Percentiles rank a stretch among this genome's conserved stretches.
Evolutionary conservation across 805 yeast genomes (phyloP).

Genomic region (Metschnikowia baotianmanensis): DNA sequence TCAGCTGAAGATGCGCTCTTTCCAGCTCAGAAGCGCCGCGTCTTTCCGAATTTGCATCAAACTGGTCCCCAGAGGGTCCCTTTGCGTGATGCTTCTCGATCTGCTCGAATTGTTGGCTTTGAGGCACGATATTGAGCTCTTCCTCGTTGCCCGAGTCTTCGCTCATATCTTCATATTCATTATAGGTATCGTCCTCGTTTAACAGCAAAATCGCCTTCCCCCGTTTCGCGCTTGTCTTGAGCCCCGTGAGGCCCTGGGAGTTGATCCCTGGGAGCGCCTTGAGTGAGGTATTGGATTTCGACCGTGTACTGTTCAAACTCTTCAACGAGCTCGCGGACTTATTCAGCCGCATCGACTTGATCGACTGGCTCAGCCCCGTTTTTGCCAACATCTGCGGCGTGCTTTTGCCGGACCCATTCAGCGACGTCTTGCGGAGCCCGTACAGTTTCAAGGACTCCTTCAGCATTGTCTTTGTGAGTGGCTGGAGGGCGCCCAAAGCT

Average conservation of each 20-base stretch:
- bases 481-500: conserved; percentile 14
- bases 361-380: conserved; percentile 19
- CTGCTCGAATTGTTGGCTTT: not conserved
- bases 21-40: too few relatives aligned
- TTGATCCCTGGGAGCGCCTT: conserved; percentile 7
- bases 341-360: conserved; percentile 25
- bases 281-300: conserved; percentile 10
- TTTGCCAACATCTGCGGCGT: conserved; percentile 5
- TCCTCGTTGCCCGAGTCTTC: conserved; percentile 19
- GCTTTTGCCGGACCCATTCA: conserved; percentile 14
- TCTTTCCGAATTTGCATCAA: too few relatives aligned
- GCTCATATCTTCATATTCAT: conserved; percentile 37
- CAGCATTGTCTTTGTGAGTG: conserved; percentile 20
- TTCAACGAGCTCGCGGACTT: conserved; percentile 35
- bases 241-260: conserved; percentile 21
- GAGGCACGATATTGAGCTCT: not conserved
- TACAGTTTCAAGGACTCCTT: conserved; percentile 13
- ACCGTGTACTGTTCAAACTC: conserved; percentile 19
- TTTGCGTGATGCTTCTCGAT: not conserved
- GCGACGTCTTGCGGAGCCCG: conserved; percentile 15
- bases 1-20: too few relatives aligned
- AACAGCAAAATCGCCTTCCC: conserved; percentile 40
- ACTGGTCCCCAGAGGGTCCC: too few relatives aligned
- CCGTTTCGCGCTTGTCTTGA: conserved; percentile 36
- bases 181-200: conserved; percentile 36